Evolutionary conservation across 768 basidiomycete genomes (phyloP).

Genomic region (Sporobolomyces pararoseus): DNA sequence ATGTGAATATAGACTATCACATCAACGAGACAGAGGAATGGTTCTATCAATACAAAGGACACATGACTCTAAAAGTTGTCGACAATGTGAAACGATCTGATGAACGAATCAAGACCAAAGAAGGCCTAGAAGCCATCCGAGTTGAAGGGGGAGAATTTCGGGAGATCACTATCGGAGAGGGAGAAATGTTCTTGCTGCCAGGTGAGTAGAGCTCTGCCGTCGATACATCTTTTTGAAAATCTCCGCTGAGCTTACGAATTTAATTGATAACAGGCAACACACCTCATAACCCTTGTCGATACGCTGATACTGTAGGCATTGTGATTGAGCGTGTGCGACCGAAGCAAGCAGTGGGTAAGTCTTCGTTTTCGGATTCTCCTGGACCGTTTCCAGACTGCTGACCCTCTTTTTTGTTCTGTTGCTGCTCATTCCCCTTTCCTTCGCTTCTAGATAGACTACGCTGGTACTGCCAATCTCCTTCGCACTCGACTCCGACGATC

Average conservation of each 20-base stretch:
- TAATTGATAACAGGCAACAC: slow-evolving; percentile 65
- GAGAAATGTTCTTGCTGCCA: slow-evolving; percentile 93
- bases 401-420: too few relatives aligned
- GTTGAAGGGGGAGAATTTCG: slow-evolving; percentile 67
- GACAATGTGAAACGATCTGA: slow-evolving; percentile 39
- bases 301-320: slow-evolving; percentile 81
- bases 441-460: slow-evolving; percentile 70
- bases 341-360: slow-evolving; percentile 65
- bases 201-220: slow-evolving; percentile 54
- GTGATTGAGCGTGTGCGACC: slow-evolving; percentile 86
- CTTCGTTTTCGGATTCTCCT: neutral
- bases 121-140: slow-evolving; percentile 46
- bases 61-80: slow-evolving; percentile 82
- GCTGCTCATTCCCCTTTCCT: neutral
- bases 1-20: slow-evolving; percentile 84
- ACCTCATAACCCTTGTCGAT: slow-evolving; percentile 91
- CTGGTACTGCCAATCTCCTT: slow-evolving; percentile 73
- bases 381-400: too few relatives aligned
- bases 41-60: slow-evolving; percentile 96
- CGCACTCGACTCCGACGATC: slow-evolving; percentile 65
- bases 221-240: neutral
- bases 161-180: slow-evolving; percentile 86
- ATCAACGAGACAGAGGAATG: slow-evolving; percentile 97
- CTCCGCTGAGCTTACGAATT: neutral
- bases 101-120: slow-evolving; percentile 30